Conservation (phyloP, 768 basidiomycete genomes). For the Rhodosporidiobolus odoratus region DNA sequence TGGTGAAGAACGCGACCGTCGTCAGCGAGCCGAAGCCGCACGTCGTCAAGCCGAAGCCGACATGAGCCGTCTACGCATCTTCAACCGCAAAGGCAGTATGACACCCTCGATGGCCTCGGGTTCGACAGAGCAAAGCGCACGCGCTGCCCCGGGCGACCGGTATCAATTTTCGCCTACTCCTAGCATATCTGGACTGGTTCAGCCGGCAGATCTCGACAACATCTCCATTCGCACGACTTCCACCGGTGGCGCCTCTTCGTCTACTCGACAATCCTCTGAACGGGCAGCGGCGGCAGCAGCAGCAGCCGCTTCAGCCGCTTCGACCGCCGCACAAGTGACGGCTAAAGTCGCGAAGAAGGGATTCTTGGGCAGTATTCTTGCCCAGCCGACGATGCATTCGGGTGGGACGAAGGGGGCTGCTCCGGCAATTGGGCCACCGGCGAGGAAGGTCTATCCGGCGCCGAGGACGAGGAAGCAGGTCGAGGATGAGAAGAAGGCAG, state of each 20-base stretch:
- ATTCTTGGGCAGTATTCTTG: background rate
- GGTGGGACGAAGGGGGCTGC: background rate
- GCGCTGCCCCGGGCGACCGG: background rate
- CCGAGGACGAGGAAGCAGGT: constrained; percentile 7
- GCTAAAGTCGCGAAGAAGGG: constrained; percentile 29
- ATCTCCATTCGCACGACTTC: background rate
- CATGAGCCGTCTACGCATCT: background rate
- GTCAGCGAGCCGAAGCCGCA: constrained; percentile 19
- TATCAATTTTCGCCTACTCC: too few species aligned
- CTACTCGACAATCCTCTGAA: constrained; percentile 1
- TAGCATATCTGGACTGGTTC: background rate
- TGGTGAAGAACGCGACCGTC: constrained; percentile 25
- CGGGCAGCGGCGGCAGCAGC: background rate
- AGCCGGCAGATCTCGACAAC: background rate
- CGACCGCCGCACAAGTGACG: background rate
- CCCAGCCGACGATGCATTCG: constrained; percentile 25
- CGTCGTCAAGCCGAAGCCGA: constrained; percentile 18
- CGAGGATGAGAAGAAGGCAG: background rate
- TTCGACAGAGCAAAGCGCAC: background rate
- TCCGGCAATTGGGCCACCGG: constrained; percentile 12
- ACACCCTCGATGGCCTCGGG: background rate
- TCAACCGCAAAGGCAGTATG: background rate
- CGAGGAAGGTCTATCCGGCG: constrained; percentile 8
- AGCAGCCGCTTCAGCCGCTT: background rate
- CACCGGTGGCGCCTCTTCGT: constrained; percentile 7